Evolutionary conservation across 495 filamentous ascomycete species (phyloP).

Genomic region (Lophiotrema nucula): DNA sequence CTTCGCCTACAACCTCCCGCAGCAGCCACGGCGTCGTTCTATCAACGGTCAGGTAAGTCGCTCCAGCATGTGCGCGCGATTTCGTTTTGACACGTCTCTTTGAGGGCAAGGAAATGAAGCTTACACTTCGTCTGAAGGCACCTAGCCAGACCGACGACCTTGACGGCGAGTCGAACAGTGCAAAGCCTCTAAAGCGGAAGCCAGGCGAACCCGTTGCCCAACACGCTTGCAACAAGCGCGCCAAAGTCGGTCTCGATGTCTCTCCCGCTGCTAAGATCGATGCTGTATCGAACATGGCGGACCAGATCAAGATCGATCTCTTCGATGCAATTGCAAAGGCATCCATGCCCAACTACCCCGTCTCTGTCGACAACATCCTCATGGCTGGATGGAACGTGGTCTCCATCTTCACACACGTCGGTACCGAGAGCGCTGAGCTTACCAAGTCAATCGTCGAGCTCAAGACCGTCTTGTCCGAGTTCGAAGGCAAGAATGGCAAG

Average conservation of each 20-base stretch:
- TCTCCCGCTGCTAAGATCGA: conserved; percentile 10
- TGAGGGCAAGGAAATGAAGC: background rate
- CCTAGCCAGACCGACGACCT: background rate
- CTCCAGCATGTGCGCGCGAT: background rate
- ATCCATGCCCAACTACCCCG: conserved; percentile 6
- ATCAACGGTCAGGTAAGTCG: conserved; percentile 1
- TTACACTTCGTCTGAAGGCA: background rate
- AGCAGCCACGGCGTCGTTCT: background rate
- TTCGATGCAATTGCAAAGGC: conserved; percentile 9
- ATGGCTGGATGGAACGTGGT: conserved; percentile 23
- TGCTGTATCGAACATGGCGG: conserved; percentile 3
- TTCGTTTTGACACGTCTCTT: background rate
- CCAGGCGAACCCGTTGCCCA: background rate
- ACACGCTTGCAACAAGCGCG: conserved; percentile 17
- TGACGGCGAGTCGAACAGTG: background rate
- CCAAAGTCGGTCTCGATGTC: conserved; percentile 9
- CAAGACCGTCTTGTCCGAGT: conserved; percentile 5
- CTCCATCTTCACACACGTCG: conserved; percentile 3
- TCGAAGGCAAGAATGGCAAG: background rate
- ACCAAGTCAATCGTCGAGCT: conserved; percentile 9
- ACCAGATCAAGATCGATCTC: conserved; percentile 14
- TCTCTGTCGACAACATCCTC: conserved; percentile 19
- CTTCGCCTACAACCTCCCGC: background rate
- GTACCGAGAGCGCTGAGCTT: conserved; percentile 14
- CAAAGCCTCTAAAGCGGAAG: background rate